Evolutionary conservation across 1,284 basidiomycete genomes (phyloP).

Genomic region (Ganoderma sinense): DNA sequence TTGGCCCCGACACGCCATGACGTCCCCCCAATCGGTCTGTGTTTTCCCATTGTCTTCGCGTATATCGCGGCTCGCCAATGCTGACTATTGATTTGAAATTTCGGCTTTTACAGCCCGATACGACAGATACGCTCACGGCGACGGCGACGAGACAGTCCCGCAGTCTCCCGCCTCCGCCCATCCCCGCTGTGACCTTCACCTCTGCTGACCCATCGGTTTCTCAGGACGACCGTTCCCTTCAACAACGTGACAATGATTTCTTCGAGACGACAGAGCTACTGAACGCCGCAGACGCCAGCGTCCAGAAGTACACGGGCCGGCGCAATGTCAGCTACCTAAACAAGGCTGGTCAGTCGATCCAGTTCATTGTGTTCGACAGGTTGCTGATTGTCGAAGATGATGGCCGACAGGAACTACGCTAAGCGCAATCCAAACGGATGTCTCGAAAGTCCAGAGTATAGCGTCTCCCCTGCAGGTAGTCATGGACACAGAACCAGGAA

Average conservation of each 20-base stretch:
- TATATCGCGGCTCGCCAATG: background rate
- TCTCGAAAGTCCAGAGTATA: constrained; percentile 5
- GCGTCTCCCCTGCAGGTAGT: constrained; percentile 2
- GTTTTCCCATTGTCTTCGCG: background rate
- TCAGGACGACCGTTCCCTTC: background rate
- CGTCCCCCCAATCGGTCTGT: background rate
- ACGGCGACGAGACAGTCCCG: background rate
- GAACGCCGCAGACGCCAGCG: background rate
- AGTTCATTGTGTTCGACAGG: no score
- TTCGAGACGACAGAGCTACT: background rate
- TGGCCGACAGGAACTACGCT: background rate
- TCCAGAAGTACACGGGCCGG: background rate
- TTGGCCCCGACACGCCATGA: background rate
- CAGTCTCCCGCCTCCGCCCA: background rate
- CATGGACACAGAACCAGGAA: constrained; percentile 6
- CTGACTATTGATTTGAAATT: background rate
- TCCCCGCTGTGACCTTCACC: background rate
- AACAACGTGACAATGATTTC: background rate
- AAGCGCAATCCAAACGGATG: constrained; percentile 1
- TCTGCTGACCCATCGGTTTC: background rate
- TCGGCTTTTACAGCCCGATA: background rate
- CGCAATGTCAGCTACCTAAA: background rate
- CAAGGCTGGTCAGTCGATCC: background rate
- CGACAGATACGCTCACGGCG: background rate
- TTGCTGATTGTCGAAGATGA: background rate